Base-by-base conservation (phyloP, 345 rosid species). In the Clausena lansium region DNA sequence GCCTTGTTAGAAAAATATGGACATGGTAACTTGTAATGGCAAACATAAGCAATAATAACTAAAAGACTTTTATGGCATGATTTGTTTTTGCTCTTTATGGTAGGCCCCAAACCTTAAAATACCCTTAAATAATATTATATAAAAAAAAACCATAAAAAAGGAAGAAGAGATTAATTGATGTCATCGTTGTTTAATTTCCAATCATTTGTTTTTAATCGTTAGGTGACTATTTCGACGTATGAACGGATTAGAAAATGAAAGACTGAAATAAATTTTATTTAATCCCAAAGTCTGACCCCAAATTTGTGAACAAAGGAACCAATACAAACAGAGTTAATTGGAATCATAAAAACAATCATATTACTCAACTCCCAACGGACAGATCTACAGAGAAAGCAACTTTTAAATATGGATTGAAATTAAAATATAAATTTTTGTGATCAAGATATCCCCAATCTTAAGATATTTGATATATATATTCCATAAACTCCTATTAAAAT, bases 11-110 rank as follows among this genome's bases (percentile, higher is more conserved):
- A 79, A 82, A 65, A 84, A 72, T 36, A 11, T 14, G 59, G 68
- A 80, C 63, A 67, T 20, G 83, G 81, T 87, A 80, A 76, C 86
- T 86, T 88, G 88, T 81, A 88, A 86, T 86, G 91, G 91, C 87
- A 86, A 89, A 89, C 91, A 86, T 75, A 38, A 38, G 87, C 77
- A 75, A 88, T 88, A 76, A 90, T 88, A 66, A 67, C 89, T 73
- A 81, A 81, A 82, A 78, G 89, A 85, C 89, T 86, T 86, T 86
- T 75, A 84, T 77, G 84, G 83, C 88, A 80, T 60, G 72, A 60
- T 82, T 30, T 28, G 17, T 28, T 28, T 30, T 5, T 6, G 15
- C 13, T 33, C 76, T 70, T 78, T 75, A 70, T 76, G 61, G 83
- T 80, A 77, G 88, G 92, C 4, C 87, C 90, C 76, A 66, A 28